Percentiles rank a stretch among this genome's conserved stretches.
Conservation (phyloP, 352 stramenopile genomes). For the Pythium periplocum region DNA sequence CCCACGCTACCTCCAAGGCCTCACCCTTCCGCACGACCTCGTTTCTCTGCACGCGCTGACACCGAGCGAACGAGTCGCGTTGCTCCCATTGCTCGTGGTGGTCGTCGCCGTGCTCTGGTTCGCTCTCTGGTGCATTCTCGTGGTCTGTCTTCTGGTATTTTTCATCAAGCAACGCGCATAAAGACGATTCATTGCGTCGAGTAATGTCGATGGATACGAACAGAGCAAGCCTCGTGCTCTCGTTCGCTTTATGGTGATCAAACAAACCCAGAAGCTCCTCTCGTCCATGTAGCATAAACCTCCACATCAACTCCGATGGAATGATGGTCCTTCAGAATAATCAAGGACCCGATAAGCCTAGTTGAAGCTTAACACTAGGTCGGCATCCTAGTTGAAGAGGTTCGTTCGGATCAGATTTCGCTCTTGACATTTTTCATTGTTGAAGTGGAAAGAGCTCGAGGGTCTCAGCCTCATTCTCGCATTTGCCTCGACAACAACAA, state of each 20-base stretch:
- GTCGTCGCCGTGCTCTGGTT: constrained; percentile 8
- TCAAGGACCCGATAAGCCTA: no score
- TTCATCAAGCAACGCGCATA: constrained; percentile 10
- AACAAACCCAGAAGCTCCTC: not conserved
- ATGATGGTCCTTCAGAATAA: no score
- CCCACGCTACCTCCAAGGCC: constrained; percentile 18
- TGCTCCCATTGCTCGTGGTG: constrained; percentile 14
- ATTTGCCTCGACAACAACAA: no score
- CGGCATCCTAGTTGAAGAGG: no score
- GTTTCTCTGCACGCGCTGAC: constrained; percentile 5
- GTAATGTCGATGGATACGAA: not conserved
- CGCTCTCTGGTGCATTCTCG: constrained; percentile 10
- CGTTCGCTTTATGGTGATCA: not conserved
- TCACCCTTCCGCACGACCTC: constrained; percentile 12
- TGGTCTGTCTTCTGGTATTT: constrained; percentile 15
- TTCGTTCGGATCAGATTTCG: no score
- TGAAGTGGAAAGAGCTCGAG: no score
- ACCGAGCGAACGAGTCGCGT: constrained; percentile 15
- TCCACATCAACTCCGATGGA: not conserved
- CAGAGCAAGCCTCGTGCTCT: not conserved
- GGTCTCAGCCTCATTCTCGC: no score
- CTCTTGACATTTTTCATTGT: no score
- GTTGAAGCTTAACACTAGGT: no score
- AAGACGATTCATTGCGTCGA: not conserved
- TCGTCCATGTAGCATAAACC: not conserved